phyloP scores from a whole-genome alignment of 2,329 filamentous ascomycete genomes.

The Alternaria triticina region DNA sequence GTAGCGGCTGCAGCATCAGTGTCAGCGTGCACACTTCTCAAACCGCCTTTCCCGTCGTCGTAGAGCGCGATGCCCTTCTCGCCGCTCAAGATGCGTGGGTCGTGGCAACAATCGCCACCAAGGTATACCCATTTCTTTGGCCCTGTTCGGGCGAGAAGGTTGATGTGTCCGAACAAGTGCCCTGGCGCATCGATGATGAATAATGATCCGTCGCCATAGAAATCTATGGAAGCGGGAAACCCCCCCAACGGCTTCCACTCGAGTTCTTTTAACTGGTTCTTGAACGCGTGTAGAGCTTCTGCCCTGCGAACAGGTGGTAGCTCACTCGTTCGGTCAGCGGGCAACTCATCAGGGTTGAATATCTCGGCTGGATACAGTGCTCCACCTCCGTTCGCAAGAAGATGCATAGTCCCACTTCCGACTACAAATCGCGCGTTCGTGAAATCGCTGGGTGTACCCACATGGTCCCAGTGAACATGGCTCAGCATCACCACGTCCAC shows the following conservation, averaged over 20 bases:
- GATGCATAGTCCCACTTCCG: conserved; percentile 48
- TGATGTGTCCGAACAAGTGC: conserved; percentile 60
- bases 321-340: conserved; percentile 51
- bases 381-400: conserved; percentile 35
- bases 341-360: conserved; percentile 55
- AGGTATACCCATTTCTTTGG: conserved; percentile 56
- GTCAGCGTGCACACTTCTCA: conserved; percentile 60
- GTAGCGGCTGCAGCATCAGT: conserved; percentile 53
- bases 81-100: conserved; percentile 57
- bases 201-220: conserved; percentile 56
- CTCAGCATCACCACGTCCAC: conserved; percentile 56
- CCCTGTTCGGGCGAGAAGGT: conserved; percentile 53
- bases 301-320: conserved; percentile 43
- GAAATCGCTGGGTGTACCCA: conserved; percentile 63
- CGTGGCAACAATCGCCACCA: conserved; percentile 62
- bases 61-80: conserved; percentile 61
- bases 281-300: conserved; percentile 28
- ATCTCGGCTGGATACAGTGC: conserved; percentile 51
- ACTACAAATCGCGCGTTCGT: conserved; percentile 57
- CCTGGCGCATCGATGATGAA: conserved; percentile 59
- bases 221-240: conserved; percentile 55
- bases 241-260: conserved; percentile 54
- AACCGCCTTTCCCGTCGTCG: conserved; percentile 53
- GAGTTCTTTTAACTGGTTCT: conserved; percentile 17
- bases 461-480: conserved; percentile 66